These are phyloP conservation scores for Fimicolochytrium jonesii DNA, from an alignment of 192 early-diverging fungal species.

Conservation along the genomic window DNA sequence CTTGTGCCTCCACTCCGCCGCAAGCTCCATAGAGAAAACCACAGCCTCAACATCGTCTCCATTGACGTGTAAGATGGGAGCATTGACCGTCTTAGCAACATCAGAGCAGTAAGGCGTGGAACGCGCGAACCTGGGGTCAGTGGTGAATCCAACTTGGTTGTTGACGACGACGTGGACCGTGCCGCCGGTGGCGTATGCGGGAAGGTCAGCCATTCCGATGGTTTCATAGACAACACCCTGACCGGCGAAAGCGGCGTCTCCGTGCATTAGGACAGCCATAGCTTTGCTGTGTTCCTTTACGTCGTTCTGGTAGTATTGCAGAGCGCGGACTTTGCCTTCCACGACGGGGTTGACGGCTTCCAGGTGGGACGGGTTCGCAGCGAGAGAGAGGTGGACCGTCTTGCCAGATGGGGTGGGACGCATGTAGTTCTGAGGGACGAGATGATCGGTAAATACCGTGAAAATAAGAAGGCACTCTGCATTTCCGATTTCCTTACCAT, in stretches of 20 bases:
- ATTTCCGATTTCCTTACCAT: conserved; percentile 21
- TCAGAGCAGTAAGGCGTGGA: conserved; percentile 96
- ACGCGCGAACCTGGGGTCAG: conserved; percentile 91
- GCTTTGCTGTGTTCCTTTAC: conserved; percentile 70
- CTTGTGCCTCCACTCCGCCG: conserved; percentile 91
- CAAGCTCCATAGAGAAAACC: conserved; percentile 89
- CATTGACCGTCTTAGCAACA: conserved; percentile 92
- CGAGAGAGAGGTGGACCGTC: conserved; percentile 94
- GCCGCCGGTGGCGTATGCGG: conserved; percentile 93
- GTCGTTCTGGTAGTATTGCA: conserved; percentile 93
- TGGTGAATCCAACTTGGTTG: conserved; percentile 99
- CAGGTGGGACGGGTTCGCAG: conserved; percentile 98
- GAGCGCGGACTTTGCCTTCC: conserved; percentile 94
- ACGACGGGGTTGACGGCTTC: conserved; percentile 98
- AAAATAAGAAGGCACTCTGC: not conserved
- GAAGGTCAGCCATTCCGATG: conserved; percentile 90
- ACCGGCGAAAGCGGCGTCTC: conserved; percentile 96
- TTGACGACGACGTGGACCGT: conserved; percentile 97
- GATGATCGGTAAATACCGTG: not conserved
- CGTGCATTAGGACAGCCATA: conserved; percentile 93
- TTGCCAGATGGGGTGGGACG: conserved; percentile 95
- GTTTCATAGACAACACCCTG: conserved; percentile 99
- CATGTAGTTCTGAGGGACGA: conserved; percentile 77
- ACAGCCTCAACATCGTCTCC: conserved; percentile 97
- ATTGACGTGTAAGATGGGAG: conserved; percentile 98